Base-by-base conservation (phyloP, 768 basidiomycete genomes). In the Hygrophorus russula region DNA sequence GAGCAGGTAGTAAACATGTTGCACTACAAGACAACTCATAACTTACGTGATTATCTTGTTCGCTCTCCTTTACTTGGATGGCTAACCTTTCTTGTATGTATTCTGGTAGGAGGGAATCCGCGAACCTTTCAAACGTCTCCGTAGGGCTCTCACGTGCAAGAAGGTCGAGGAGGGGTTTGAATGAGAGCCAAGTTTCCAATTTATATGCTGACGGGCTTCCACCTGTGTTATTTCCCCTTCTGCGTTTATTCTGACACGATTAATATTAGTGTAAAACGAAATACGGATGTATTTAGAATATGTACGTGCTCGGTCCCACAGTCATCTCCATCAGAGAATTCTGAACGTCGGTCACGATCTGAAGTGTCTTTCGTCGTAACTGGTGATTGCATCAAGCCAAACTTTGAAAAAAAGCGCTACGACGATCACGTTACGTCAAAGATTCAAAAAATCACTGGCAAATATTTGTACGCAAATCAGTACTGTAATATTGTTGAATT, bases 31-130 rank as follows among this genome's bases (percentile, higher is more conserved):
- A 52, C 40, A 38, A 43, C 45, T 14, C 34, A 28, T 18, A 14
- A 48, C 58, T 34, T 46, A 58, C 61, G 42, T 34, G 41, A 12
- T 42, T 46, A 36, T 59, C 56, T 35, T 32, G 31, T 19, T 54
- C 51, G 27, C 51, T 46, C 10, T 47, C 38, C 28, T 42, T 51
- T 17, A 53, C 48, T 47, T 57, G 58, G 5, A 53, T 43, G n/a
- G 20, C 42, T 10, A 53, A 47, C 44, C 65, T 58, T 11, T 56
- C 57, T 34, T 57, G 57, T 20, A 64, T 44, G 17, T 55, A 62
- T 39, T 71, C 63, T 13, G 60, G 56, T 14, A 69, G 53, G 4
- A 64, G 34, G 4, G 43, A 40, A 17, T 59, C 57, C 34, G 68
- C 60, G 19, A 53, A 48, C 10, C 53, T 42, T 31, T 69, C 68